Percentiles rank a stretch among this genome's conserved stretches.
Conservation (phyloP, 148 eudicot species). For the Linanthus parryae region DNA sequence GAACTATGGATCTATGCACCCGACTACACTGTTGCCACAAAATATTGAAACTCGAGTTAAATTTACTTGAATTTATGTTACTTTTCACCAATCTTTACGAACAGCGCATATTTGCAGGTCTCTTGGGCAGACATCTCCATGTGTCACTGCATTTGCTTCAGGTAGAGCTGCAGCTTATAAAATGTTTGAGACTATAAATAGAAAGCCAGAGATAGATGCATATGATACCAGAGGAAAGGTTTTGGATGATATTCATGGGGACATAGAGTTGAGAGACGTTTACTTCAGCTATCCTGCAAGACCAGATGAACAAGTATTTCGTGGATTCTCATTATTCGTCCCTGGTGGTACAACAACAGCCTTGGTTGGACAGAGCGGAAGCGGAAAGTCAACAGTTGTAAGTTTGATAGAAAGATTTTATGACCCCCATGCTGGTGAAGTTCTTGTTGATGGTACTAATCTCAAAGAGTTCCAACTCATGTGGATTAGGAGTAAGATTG, state of each 20-base stretch:
- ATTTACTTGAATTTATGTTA: too few relatives aligned
- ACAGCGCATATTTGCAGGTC: too few relatives aligned
- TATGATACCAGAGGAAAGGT: constrained; percentile 47
- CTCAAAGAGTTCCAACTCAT: constrained; percentile 52
- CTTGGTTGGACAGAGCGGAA: constrained; percentile 71
- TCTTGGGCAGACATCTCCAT: constrained; percentile 55
- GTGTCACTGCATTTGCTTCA: constrained; percentile 50
- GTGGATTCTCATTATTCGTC: constrained; percentile 44
- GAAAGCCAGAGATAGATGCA: constrained; percentile 58
- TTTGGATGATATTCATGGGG: constrained; percentile 56
- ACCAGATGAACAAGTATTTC: constrained; percentile 45
- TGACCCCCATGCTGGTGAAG: constrained; percentile 62
- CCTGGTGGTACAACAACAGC: constrained; percentile 60
- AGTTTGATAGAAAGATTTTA: constrained; percentile 69
- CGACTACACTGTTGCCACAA: too few relatives aligned
- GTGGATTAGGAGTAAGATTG: constrained; percentile 62
- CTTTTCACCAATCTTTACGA: too few relatives aligned
- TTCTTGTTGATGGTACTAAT: constrained; percentile 55
- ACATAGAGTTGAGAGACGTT: constrained; percentile 43
- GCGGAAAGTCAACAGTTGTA: constrained; percentile 67
- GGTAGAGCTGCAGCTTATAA: constrained; percentile 68
- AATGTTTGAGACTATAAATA: constrained; percentile 63
- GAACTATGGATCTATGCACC: too few relatives aligned
- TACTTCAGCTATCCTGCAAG: constrained; percentile 63
- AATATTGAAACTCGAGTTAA: too few relatives aligned